Evolutionary conservation across 2,329 filamentous ascomycete species (phyloP), one percentile per base, ranked within the genome.

Genomic region (Calonectria pseudoturangicola): DNA sequence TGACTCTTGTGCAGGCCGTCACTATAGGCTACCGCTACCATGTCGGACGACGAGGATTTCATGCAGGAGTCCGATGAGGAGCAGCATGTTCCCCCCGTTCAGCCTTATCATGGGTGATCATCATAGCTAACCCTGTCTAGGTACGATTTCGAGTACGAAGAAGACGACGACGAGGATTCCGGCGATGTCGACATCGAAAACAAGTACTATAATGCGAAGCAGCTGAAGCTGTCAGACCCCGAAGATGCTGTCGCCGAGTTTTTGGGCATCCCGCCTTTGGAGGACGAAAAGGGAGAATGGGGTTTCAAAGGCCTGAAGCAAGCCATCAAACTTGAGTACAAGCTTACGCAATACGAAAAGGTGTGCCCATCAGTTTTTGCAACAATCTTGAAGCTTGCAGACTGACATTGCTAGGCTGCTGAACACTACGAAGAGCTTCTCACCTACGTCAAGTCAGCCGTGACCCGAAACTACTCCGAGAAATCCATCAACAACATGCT

Each of bases 401-500:
- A 79, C 78, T 60, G 15, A 81, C 81, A 78, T 25, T 94, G 95
- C 62, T 65, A 98, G 95, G 96, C 96, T 9, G 92, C 96, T 60
- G 92, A 96, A 82, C 96, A 99, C 85, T 99, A 98, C 85, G 93
- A 92, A 76, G 95, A 98, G 86, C 94, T 99, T 36, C 92, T 99
- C 76, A 98, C 96, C 58, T 99, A 98, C 81, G 96, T 98, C 86
- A 98, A 97, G 84, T 97, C 95, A 3, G 96, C 96, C 9, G 96
- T 99, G 58, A 98, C 97, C 48, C 92, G 97, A 75, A 99, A 98
- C 85, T 98, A 98, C 85, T 98, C 97, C 1, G 97, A 99, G 85
- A 98, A 98, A 84, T 98, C 96, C 15, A 98, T 99, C 87, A 98
- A 98, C 86, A 98, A 98, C 84, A 98, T 99, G 93, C 92, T 99